phyloP scores from a whole-genome alignment of 202 grass and related monocot species.

The Hordeum pubiflorum region DNA sequence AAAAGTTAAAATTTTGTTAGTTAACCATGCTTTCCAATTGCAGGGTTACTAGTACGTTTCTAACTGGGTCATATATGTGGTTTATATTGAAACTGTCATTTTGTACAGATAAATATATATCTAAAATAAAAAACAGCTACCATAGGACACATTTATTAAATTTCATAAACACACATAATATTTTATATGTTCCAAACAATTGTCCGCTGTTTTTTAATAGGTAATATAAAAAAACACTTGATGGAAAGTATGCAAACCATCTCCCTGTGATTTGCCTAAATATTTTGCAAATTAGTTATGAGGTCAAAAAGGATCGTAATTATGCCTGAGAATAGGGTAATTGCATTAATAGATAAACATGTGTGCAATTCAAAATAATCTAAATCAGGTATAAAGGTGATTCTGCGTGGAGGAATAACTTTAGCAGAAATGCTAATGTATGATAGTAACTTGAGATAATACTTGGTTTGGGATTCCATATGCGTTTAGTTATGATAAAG shows the following conservation, averaged over 20 bases:
- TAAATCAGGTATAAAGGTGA: background rate
- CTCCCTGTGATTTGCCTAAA: background rate
- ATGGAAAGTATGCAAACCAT: background rate
- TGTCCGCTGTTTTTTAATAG: background rate
- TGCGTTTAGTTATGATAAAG: background rate
- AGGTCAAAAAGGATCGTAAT: background rate
- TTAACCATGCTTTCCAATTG: background rate
- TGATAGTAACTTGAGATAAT: background rate
- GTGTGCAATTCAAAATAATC: too few relatives aligned
- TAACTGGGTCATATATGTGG: background rate
- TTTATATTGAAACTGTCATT: background rate
- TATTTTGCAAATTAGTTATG: background rate
- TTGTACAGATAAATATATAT: background rate
- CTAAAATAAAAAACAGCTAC: background rate
- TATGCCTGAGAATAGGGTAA: background rate
- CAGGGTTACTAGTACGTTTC: background rate
- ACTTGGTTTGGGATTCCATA: background rate
- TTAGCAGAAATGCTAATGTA: background rate
- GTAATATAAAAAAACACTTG: background rate
- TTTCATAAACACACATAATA: background rate
- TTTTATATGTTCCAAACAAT: background rate
- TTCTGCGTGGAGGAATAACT: background rate
- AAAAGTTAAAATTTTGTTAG: background rate
- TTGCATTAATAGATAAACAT: background rate
- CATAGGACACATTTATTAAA: background rate